Conservation (phyloP, 805 yeast genomes). For the Tetrapisispora fleetii region DNA sequence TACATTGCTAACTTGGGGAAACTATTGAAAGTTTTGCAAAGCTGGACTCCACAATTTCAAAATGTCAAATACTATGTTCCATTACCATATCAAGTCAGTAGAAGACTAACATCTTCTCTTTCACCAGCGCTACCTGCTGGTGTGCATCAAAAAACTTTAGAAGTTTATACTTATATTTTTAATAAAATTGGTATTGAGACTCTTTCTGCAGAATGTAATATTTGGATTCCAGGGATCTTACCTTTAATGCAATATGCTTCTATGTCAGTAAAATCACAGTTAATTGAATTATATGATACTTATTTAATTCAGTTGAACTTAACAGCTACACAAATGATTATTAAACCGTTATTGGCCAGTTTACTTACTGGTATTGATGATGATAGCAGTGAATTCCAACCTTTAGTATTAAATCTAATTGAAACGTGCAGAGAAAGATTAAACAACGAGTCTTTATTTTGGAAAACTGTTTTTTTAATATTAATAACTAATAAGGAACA, state of each 20-base stretch:
- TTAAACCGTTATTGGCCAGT: slow-evolving; percentile 63
- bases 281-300: slow-evolving; percentile 53
- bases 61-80: slow-evolving; percentile 52
- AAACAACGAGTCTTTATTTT: slow-evolving; percentile 63
- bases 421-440: slow-evolving; percentile 49
- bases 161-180: slow-evolving; percentile 65
- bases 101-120: slow-evolving; percentile 66
- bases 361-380: slow-evolving; percentile 86
- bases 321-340: slow-evolving; percentile 39
- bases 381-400: slow-evolving; percentile 76
- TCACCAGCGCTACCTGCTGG: slow-evolving; percentile 85
- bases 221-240: slow-evolving; percentile 87
- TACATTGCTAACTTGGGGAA: slow-evolving; percentile 82
- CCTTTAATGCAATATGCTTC: slow-evolving; percentile 86
- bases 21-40: slow-evolving; percentile 60
- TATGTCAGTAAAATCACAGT: slow-evolving; percentile 74
- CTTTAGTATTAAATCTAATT: slow-evolving; percentile 47
- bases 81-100: slow-evolving; percentile 52
- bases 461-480: slow-evolving; percentile 73
- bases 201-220: slow-evolving; percentile 43
- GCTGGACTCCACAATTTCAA: slow-evolving; percentile 33
- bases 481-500: slow-evolving; percentile 70
- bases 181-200: slow-evolving; percentile 46
- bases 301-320: slow-evolving; percentile 47
- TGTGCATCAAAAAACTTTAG: slow-evolving; percentile 82